Percentiles rank a stretch among this genome's conserved stretches.
Conservation (phyloP, 345 rosid genomes). For the rapeseed (Brassica napus) region Da-Ae NC_063436.1:21554001-21554500, state of each 20-base stretch:
- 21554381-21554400: slow-evolving; percentile 60
- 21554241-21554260: slow-evolving; percentile 66
- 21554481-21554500: slow-evolving; percentile 58
- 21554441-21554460: slow-evolving; percentile 84
- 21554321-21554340: slow-evolving; percentile 81
- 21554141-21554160: slow-evolving; percentile 52
- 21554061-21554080: slow-evolving; percentile 54
- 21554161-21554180: slow-evolving; percentile 62
- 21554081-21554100: slow-evolving; percentile 76
- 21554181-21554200: slow-evolving; percentile 81
- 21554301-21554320: slow-evolving; percentile 66
- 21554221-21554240: slow-evolving; percentile 69
- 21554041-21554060: slow-evolving; percentile 84
- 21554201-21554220: slow-evolving; percentile 69
- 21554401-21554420: slow-evolving; percentile 65
- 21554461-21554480: slow-evolving; percentile 84
- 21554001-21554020: slow-evolving; percentile 53
- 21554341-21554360: slow-evolving; percentile 87
- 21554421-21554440: slow-evolving; percentile 89
- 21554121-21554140: slow-evolving; percentile 63
- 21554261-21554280: slow-evolving; percentile 80
- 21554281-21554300: slow-evolving; percentile 70
- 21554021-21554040: slow-evolving; percentile 71
- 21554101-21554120: slow-evolving; percentile 95
- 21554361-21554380: slow-evolving; percentile 70